Conservation (phyloP, 2,329 filamentous ascomycete species). For the Cercospora nicotianae region DNA sequence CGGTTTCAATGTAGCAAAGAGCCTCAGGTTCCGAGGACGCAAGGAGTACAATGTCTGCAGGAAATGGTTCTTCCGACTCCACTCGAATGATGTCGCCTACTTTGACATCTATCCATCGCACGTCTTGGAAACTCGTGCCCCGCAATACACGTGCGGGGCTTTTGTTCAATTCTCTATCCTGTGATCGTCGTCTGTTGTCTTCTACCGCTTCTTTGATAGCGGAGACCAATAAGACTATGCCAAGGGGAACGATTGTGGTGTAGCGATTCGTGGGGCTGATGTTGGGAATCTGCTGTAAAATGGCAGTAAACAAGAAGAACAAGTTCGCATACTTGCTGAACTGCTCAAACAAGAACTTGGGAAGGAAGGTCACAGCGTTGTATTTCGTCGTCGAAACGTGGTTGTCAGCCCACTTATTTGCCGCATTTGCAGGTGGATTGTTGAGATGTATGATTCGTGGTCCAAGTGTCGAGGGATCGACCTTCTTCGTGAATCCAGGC, state of each 20-base stretch:
- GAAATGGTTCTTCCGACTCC: conserved; percentile 92
- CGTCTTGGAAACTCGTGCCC: conserved; percentile 80
- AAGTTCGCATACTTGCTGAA: conserved; percentile 99
- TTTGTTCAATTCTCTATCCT: conserved; percentile 83
- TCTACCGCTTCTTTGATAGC: conserved; percentile 93
- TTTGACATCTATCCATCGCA: conserved; percentile 89
- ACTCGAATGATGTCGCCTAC: conserved; percentile 93
- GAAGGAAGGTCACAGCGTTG: conserved; percentile 87
- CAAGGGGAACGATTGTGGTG: conserved; percentile 92
- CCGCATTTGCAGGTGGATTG: conserved; percentile 87
- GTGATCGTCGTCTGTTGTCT: conserved; percentile 84
- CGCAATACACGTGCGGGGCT: conserved; percentile 80
- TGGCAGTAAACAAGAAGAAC: conserved; percentile 98
- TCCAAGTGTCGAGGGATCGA: conserved; percentile 86
- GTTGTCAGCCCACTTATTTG: conserved; percentile 91
- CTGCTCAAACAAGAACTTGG: conserved; percentile 96
- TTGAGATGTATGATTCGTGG: conserved; percentile 93
- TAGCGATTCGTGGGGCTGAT: conserved; percentile 94
- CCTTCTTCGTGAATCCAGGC: conserved; percentile 66
- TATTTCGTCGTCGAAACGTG: conserved; percentile 98
- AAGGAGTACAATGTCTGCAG: conserved; percentile 86
- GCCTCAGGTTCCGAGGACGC: conserved; percentile 97
- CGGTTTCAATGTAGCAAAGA: conserved; percentile 97
- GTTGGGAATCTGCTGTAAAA: conserved; percentile 89
- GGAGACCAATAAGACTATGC: conserved; percentile 88